These are phyloP conservation scores for Metschnikowia noctiluminum DNA, from an alignment of 805 yeast genomes.

Conservation along the genomic window DNA sequence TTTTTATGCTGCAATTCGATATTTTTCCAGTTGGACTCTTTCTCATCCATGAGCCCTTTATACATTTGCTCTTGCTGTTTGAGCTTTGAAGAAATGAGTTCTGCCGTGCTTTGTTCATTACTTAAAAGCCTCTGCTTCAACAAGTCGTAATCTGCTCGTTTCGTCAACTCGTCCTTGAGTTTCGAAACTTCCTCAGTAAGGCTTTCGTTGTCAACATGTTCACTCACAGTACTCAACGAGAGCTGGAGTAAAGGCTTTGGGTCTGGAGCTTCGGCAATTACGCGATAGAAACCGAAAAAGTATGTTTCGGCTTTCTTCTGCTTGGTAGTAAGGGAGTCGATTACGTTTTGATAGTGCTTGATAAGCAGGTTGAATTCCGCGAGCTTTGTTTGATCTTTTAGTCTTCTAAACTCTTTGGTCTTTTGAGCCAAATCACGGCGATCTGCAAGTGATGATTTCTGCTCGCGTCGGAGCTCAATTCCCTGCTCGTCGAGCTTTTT, in stretches of 20 bases:
- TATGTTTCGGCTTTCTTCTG: constrained; percentile 70
- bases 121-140: constrained; percentile 59
- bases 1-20: constrained; percentile 51
- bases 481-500: constrained; percentile 72
- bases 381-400: constrained; percentile 65
- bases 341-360: constrained; percentile 80
- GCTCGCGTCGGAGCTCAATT: constrained; percentile 64
- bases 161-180: constrained; percentile 57
- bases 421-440: constrained; percentile 75
- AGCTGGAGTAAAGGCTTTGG: constrained; percentile 78
- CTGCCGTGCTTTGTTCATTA: constrained; percentile 59
- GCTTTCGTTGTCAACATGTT: constrained; percentile 49
- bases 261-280: constrained; percentile 87
- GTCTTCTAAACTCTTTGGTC: constrained; percentile 82
- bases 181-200: constrained; percentile 48
- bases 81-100: constrained; percentile 49
- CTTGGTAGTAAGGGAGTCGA: constrained; percentile 76
- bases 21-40: constrained; percentile 63
- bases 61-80: constrained; percentile 74
- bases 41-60: constrained; percentile 66
- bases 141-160: constrained; percentile 75
- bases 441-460: constrained; percentile 60
- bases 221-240: constrained; percentile 60
- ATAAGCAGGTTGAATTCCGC: constrained; percentile 63
- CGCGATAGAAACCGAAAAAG: constrained; percentile 70